Evolutionary conservation across 805 yeast species (phyloP), one percentile per base, ranked within the genome.

Genomic region (Jamesozyma lodderae): DNA sequence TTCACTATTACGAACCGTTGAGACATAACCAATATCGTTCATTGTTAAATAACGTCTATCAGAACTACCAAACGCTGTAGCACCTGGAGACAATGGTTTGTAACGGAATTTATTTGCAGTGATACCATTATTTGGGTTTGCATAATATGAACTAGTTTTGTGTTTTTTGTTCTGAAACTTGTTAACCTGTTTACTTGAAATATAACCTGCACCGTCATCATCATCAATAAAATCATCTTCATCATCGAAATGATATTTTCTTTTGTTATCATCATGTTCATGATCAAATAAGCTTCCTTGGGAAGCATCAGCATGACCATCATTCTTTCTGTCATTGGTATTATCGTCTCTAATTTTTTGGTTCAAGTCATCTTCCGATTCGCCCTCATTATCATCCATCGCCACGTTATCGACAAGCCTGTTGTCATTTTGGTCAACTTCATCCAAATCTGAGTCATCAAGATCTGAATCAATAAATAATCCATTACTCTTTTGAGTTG

Each of bases 61-160:
- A 4, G 64, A 67, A 36, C 64, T 62, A 23, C 61, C 60, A 81
- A 88, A 87, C 0, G 95, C 95, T 0, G 97, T 90, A 6, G 81
- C 74, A 1, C 97, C 97, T 1, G 85, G 82, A 3, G 94, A 85
- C 48, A 77, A 81, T 0, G 96, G 88, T 33, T 62, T 66, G 21
- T 77, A 51, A 7, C 62, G 64, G 35, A 62, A 37, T 28, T 36
- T 43, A 10, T 11, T 19, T 17, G n/a, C 4, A 23, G 23, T 11
- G 4, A 48, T 5, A 6, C 20, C 8, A 22, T 4, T 13, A 7
- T 29, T 28, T 11, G n/a, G 16, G 7, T 24, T 7, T 17, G 6
- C 9, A 14, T 16, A 9, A 27, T 14, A 14, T 8, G 8, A 7
- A 5, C 15, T 10, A 27, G 18, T 11, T 21, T 25, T 35, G 14